phyloP scores from a whole-genome alignment of 306 rosid species.

The Aeschynomene evenia region DNA sequence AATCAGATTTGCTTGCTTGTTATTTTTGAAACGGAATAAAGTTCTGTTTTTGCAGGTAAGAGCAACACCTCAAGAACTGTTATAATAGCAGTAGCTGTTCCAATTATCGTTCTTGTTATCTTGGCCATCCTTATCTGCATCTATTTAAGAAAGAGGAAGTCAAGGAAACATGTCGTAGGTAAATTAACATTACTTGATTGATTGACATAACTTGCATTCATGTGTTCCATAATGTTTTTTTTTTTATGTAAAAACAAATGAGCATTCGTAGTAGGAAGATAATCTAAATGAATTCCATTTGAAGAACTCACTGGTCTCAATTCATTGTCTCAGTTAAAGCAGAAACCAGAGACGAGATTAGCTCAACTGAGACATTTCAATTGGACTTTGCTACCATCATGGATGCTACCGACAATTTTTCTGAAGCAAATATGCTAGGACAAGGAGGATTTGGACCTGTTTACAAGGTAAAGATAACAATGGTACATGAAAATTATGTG shows the following conservation, averaged over 20 bases:
- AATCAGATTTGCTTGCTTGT: background rate
- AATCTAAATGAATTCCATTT: background rate
- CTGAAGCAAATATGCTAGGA: constrained; percentile 50
- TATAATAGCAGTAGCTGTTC: constrained; percentile 28
- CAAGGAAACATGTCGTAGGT: constrained; percentile 1
- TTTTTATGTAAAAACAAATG: background rate
- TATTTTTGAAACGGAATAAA: background rate
- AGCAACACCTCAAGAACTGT: constrained; percentile 20
- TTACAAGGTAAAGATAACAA: constrained; percentile 39
- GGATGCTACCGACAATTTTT: constrained; percentile 43
- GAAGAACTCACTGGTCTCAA: background rate
- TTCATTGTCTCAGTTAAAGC: background rate
- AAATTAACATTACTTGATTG: background rate
- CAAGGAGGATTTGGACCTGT: constrained; percentile 61
- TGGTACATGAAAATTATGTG: background rate
- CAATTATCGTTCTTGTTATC: constrained; percentile 14
- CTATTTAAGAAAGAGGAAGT: constrained; percentile 34
- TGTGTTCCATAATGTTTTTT: background rate
- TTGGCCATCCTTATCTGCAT: constrained; percentile 28
- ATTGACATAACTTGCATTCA: background rate
- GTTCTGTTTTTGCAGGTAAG: constrained; percentile 37
- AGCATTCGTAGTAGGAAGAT: background rate
- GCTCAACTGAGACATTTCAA: constrained; percentile 32
- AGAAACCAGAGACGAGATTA: constrained; percentile 14
- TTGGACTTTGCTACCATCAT: constrained; percentile 31